Conservation (phyloP, 2,329 filamentous ascomycete species). For the Cladosporium sp. region DNA sequence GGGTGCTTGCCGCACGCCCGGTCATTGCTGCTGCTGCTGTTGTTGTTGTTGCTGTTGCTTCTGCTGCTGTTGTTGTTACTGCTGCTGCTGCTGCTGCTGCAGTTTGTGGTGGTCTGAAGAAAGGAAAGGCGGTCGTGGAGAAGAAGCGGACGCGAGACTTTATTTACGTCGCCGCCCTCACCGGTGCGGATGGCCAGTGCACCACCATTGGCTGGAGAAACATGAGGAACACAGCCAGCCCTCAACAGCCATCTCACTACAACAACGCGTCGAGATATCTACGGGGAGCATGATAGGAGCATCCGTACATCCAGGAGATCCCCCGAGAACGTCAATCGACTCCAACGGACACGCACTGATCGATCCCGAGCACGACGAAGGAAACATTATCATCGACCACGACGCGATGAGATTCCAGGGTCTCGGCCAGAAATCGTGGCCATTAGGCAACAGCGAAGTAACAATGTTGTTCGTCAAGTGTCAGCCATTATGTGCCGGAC, state of each 20-base stretch:
- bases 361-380: neutral
- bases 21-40: neutral
- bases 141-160: neutral
- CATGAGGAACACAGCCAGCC: neutral
- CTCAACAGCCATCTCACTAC: neutral
- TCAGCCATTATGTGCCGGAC: neutral
- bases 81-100: neutral
- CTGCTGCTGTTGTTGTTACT: neutral
- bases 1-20: neutral
- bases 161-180: neutral
- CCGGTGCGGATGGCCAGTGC: neutral
- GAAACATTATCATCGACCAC: neutral
- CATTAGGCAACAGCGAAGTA: neutral
- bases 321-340: neutral
- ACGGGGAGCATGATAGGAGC: neutral
- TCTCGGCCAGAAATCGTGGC: neutral
- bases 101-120: neutral
- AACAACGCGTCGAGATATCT: neutral
- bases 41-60: neutral
- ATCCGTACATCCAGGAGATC: neutral
- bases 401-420: neutral
- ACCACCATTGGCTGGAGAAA: neutral
- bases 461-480: neutral
- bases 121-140: neutral
- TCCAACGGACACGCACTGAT: neutral